Evolutionary conservation across 495 filamentous ascomycete species (phyloP).

Genomic region (Penicillium cinerascens): DNA sequence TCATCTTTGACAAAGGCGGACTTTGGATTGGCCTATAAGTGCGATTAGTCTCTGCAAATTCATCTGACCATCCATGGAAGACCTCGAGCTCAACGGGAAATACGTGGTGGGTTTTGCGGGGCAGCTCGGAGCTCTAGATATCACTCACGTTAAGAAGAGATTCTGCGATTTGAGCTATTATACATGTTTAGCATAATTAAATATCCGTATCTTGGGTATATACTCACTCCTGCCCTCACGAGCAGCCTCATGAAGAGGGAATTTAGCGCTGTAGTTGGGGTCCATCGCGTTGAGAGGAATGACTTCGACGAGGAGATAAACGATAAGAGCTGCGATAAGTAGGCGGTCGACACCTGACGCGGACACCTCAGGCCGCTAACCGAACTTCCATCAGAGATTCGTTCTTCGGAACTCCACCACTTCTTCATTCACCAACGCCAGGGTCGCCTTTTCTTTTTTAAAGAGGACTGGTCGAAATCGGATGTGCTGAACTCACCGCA

Average conservation of each 20-base stretch:
- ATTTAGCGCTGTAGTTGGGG: slow-evolving; percentile 53
- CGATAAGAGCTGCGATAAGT: slow-evolving; percentile 35
- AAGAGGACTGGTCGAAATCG: not conserved
- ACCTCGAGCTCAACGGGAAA: not conserved
- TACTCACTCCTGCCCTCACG: slow-evolving; percentile 78
- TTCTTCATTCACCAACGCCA: slow-evolving; percentile 1
- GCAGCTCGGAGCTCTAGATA: slow-evolving; percentile 18
- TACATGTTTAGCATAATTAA: slow-evolving; percentile 3
- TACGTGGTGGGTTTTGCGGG: slow-evolving; percentile 28
- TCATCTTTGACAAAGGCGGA: slow-evolving; percentile 72
- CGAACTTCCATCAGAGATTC: slow-evolving; percentile 13
- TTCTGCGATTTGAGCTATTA: slow-evolving; percentile 62
- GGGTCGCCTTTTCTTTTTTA: not conserved
- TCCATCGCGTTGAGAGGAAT: slow-evolving; percentile 33
- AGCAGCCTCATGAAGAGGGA: slow-evolving; percentile 83
- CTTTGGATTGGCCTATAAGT: slow-evolving; percentile 68
- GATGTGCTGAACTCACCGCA: not conserved
- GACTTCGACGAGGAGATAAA: no score
- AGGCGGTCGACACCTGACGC: slow-evolving; percentile 12
- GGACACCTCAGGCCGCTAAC: slow-evolving; percentile 13
- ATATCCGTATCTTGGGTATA: not conserved
- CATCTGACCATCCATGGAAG: not conserved
- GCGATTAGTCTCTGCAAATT: slow-evolving; percentile 6
- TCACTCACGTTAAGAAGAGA: slow-evolving; percentile 67
- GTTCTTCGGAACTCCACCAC: not conserved